A percentile compares a stretch with the other conserved stretches of the same genome.
Evolutionary conservation across 129 eudicot species (phyloP).

Genomic region (Chrysanthemum lavandulifolium): DNA sequence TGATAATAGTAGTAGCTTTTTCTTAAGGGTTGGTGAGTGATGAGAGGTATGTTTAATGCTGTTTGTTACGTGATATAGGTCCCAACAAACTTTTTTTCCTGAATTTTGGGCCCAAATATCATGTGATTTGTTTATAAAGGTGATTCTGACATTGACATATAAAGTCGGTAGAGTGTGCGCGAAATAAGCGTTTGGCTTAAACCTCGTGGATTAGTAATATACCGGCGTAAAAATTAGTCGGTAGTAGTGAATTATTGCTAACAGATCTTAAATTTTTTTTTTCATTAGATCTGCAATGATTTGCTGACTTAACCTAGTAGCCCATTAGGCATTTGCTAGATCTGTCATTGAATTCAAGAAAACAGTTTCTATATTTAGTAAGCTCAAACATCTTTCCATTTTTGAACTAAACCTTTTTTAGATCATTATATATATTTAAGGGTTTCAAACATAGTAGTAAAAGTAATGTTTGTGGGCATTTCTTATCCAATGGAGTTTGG

Average conservation of each 20-base stretch:
- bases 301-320: constrained; percentile 8
- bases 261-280: constrained; percentile 42
- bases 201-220: too few relatives aligned
- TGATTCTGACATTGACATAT: constrained; percentile 30
- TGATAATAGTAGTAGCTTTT: not conserved
- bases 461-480: constrained; percentile 23
- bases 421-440: constrained; percentile 10
- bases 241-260: constrained; percentile 30
- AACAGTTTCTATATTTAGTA: constrained; percentile 33
- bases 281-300: constrained; percentile 49
- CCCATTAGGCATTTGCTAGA: constrained; percentile 25
- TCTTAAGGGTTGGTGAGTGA: constrained; percentile 37
- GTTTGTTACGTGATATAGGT: constrained; percentile 30
- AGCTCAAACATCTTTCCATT: constrained; percentile 20
- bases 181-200: too few relatives aligned
- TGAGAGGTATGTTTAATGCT: constrained; percentile 23
- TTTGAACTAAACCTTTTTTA: constrained; percentile 10
- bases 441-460: too few relatives aligned
- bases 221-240: constrained; percentile 1
- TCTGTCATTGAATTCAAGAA: constrained; percentile 24
- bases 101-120: constrained; percentile 48
- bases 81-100: constrained; percentile 42
- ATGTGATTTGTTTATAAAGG: constrained; percentile 51
- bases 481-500: constrained; percentile 23
- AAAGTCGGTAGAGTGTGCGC: too few relatives aligned